A percentile compares a stretch with the other conserved stretches of the same genome.
Conservation (phyloP, 2,329 filamentous ascomycete species). For the Microcyclosporella mali region DNA sequence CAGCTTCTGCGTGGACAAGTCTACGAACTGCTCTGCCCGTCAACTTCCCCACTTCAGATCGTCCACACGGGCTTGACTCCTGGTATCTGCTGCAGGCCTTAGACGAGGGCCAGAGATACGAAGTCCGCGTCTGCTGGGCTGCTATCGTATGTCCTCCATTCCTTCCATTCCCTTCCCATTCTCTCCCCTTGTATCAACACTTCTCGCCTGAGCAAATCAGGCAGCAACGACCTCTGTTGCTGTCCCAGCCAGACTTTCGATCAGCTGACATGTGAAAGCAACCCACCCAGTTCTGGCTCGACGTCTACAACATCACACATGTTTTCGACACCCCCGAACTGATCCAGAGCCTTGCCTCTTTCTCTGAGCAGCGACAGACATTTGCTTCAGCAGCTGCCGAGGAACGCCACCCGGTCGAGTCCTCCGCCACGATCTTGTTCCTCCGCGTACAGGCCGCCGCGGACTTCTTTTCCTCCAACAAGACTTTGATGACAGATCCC, state of each 20-base stretch:
- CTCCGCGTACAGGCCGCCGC: slow-evolving; percentile 70
- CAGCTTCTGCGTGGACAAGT: slow-evolving; percentile 40
- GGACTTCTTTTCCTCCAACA: slow-evolving; percentile 75
- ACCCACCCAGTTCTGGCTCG: slow-evolving; percentile 72
- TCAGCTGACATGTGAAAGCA: slow-evolving; percentile 52
- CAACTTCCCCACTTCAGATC: slow-evolving; percentile 55
- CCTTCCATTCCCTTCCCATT: not conserved
- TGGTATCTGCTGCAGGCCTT: slow-evolving; percentile 76
- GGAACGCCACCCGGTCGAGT: not conserved
- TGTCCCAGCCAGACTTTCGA: too few species aligned
- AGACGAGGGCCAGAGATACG: slow-evolving; percentile 69
- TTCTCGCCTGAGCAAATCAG: not conserved
- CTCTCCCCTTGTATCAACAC: not conserved
- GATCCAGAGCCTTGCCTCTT: slow-evolving; percentile 27
- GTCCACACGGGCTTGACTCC: slow-evolving; percentile 55
- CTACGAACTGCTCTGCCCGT: slow-evolving; percentile 61
- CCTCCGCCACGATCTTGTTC: slow-evolving; percentile 46
- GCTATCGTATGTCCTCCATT: slow-evolving; percentile 66
- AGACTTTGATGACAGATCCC: slow-evolving; percentile 66
- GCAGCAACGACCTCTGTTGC: not conserved
- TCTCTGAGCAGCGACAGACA: slow-evolving; percentile 18
- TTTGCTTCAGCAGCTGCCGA: not conserved
- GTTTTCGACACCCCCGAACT: slow-evolving; percentile 45
- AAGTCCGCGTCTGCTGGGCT: slow-evolving; percentile 87
- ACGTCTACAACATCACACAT: slow-evolving; percentile 55